phyloP scores from a whole-genome alignment of 2,329 filamentous ascomycete species.

The Ophiosphaerella narmari region DNA sequence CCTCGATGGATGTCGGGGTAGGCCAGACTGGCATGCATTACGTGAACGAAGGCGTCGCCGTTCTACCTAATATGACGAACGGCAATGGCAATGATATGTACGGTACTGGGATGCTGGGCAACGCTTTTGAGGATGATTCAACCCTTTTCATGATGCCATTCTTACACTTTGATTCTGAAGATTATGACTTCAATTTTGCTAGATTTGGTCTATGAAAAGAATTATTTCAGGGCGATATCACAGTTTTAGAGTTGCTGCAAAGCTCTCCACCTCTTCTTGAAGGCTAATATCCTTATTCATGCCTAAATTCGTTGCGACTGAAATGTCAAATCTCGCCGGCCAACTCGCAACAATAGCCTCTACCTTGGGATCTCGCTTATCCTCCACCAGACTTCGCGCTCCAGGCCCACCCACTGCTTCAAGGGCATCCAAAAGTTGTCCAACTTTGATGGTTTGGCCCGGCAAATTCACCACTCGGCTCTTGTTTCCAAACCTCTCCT shows the following conservation, averaged over 20 bases:
- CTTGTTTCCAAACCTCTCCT: background rate
- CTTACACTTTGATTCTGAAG: conserved; percentile 17
- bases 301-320: background rate
- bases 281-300: background rate
- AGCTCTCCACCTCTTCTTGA: background rate
- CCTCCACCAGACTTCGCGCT: background rate
- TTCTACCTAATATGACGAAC: conserved; percentile 1
- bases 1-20: no score
- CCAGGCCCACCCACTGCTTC: background rate
- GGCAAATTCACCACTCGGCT: background rate
- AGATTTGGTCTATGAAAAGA: background rate
- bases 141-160: conserved; percentile 15
- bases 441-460: background rate
- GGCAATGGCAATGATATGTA: conserved; percentile 2
- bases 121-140: conserved; percentile 11
- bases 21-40: background rate
- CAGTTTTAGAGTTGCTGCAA: background rate
- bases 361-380: background rate
- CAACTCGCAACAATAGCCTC: background rate
- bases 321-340: background rate
- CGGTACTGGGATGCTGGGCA: background rate
- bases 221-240: background rate
- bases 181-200: conserved; percentile 13
- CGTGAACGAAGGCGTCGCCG: background rate
- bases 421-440: background rate